phyloP scores from a whole-genome alignment of 805 yeast species.

The Ogataea zsoltii region DNA sequence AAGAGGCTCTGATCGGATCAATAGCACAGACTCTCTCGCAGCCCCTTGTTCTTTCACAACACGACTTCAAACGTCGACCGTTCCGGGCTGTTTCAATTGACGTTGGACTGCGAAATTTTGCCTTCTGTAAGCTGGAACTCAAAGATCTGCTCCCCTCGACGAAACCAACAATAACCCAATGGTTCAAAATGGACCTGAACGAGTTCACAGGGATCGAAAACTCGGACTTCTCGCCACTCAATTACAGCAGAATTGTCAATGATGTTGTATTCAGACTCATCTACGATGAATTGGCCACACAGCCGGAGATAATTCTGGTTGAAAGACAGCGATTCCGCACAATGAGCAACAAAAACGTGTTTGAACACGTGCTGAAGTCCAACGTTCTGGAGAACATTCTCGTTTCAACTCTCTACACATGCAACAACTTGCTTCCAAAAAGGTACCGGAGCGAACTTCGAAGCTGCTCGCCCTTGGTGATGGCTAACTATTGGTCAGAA shows the following conservation, averaged over 20 bases:
- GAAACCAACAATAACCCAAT: slow-evolving; percentile 27
- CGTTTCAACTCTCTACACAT: slow-evolving; percentile 25
- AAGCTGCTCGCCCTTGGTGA: slow-evolving; percentile 29
- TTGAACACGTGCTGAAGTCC: slow-evolving; percentile 52
- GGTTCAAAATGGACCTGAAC: slow-evolving; percentile 36
- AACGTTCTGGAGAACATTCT: slow-evolving; percentile 57
- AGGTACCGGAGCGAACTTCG: slow-evolving; percentile 12
- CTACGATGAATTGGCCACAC: slow-evolving; percentile 1
- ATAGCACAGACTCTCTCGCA: slow-evolving; percentile 4
- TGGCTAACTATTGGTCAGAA: slow-evolving; percentile 35
- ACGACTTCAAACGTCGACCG: slow-evolving; percentile 13
- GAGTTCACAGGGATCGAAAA: slow-evolving; percentile 16
- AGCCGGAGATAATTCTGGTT: slow-evolving; percentile 46
- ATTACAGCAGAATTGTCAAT: slow-evolving; percentile 27
- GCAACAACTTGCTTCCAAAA: slow-evolving; percentile 9
- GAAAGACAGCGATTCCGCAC: slow-evolving; percentile 61
- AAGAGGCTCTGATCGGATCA: slow-evolving; percentile 12
- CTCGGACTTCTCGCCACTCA: slow-evolving; percentile 29
- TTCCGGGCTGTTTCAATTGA: slow-evolving; percentile 32
- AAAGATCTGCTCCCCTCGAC: neutral
- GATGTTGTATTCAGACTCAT: slow-evolving; percentile 22
- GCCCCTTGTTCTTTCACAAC: slow-evolving; percentile 7
- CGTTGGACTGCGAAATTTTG: slow-evolving; percentile 37
- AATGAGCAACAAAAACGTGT: slow-evolving; percentile 43
- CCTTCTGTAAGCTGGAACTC: slow-evolving; percentile 28